Evolutionary conservation across 2,329 filamentous ascomycete species (phyloP).

Genomic region (Rosellinia necatrix): DNA sequence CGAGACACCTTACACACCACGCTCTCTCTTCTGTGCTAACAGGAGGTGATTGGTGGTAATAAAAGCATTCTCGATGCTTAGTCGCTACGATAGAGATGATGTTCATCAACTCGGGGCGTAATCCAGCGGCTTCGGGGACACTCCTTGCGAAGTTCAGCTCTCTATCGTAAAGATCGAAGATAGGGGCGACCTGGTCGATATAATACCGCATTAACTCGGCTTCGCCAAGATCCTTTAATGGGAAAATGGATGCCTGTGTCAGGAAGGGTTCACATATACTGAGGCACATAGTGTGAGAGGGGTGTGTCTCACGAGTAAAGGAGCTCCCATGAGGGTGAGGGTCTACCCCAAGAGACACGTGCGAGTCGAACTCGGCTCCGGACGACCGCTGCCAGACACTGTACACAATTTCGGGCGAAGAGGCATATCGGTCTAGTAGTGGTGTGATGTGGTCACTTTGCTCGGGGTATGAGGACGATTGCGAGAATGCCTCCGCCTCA

Average conservation of each 20-base stretch:
- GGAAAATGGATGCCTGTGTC: neutral
- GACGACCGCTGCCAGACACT: neutral
- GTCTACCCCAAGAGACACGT: neutral
- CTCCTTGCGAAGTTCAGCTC: neutral
- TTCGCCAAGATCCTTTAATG: neutral
- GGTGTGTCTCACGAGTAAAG: neutral
- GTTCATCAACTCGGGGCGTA: neutral
- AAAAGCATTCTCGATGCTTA: neutral
- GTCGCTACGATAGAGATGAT: neutral
- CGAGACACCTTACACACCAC: neutral
- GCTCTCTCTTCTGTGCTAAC: neutral
- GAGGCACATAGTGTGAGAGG: neutral
- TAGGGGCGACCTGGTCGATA: neutral
- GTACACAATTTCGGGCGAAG: neutral
- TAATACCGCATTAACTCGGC: neutral
- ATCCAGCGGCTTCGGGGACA: neutral
- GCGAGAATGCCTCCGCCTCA: neutral
- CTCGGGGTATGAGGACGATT: neutral
- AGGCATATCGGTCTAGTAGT: neutral
- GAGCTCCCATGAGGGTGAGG: neutral
- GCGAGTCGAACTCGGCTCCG: neutral
- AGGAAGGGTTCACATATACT: neutral
- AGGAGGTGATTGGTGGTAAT: neutral
- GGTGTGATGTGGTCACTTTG: neutral
- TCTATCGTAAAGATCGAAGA: slow-evolving; percentile 1